These are phyloP conservation scores for Aureobasidium sp. DNA, from an alignment of 2,329 filamentous ascomycete species.

Conservation along the genomic window DNA sequence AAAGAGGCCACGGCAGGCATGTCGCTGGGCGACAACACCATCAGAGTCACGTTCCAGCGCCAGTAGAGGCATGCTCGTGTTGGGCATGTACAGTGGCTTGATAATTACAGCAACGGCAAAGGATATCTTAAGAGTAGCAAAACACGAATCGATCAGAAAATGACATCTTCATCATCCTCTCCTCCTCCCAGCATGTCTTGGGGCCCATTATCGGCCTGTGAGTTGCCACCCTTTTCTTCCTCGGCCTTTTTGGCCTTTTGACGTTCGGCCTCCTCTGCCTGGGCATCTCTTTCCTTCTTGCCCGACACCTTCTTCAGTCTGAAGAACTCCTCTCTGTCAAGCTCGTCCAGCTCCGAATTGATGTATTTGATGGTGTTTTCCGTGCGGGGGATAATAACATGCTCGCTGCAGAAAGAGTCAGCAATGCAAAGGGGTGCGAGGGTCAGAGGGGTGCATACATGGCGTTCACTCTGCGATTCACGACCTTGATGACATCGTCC, in stretches of 20 bases:
- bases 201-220: slow-evolving; percentile 17
- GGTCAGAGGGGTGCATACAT: slow-evolving; percentile 56
- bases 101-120: slow-evolving; percentile 8
- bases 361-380: slow-evolving; percentile 99
- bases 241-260: slow-evolving; percentile 21
- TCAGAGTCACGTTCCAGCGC: slow-evolving; percentile 95
- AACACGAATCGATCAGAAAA: slow-evolving; percentile 22
- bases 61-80: slow-evolving; percentile 46
- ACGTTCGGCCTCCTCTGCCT: slow-evolving; percentile 31
- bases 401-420: slow-evolving; percentile 51
- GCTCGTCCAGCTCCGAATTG: slow-evolving; percentile 94
- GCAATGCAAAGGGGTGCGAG: slow-evolving; percentile 21
- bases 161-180: slow-evolving; percentile 27
- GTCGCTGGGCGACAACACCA: slow-evolving; percentile 67
- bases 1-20: slow-evolving; percentile 91
- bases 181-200: slow-evolving; percentile 32
- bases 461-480: slow-evolving; percentile 95
- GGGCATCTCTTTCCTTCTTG: slow-evolving; percentile 53
- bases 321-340: slow-evolving; percentile 98
- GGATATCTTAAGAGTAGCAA: slow-evolving; percentile 16
- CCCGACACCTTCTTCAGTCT: slow-evolving; percentile 86
- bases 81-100: slow-evolving; percentile 3
- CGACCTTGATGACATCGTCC: slow-evolving; percentile 98
- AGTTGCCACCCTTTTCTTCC: slow-evolving; percentile 17
- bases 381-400: slow-evolving; percentile 94